phyloP scores from a whole-genome alignment of 1,284 basidiomycete genomes.

The Fomitiporia mediterranea region DNA sequence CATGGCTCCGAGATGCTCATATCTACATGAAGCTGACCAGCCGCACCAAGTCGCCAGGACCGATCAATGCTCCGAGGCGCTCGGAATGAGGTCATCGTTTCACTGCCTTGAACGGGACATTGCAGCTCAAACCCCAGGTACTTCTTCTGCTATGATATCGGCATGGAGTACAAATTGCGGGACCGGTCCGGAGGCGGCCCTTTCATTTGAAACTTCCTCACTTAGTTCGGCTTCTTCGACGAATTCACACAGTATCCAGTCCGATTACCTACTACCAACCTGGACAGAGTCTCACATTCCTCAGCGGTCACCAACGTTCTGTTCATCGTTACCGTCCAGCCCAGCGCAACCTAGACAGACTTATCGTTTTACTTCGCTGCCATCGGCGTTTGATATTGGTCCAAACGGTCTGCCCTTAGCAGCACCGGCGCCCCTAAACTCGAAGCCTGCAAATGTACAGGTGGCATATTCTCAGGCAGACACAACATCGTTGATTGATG shows the following conservation, averaged over 20 bases:
- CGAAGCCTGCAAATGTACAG: no score
- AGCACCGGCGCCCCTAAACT: no score
- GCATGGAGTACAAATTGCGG: conserved; percentile 5
- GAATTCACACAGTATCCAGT: background rate
- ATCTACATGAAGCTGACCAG: background rate
- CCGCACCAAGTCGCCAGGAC: background rate
- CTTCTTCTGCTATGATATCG: background rate
- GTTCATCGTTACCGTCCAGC: no score
- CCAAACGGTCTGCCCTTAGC: no score
- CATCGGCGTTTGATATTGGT: no score
- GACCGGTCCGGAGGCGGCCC: background rate
- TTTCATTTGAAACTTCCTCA: background rate
- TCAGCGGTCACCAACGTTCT: background rate
- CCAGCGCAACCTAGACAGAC: no score
- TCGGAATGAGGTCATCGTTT: background rate
- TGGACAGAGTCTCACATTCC: background rate
- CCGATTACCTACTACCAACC: background rate
- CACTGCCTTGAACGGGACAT: background rate
- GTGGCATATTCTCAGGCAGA: no score
- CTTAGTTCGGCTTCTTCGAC: background rate
- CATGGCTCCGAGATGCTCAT: background rate
- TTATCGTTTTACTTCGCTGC: no score
- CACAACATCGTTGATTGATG: no score
- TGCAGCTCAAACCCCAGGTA: background rate
- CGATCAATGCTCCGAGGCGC: background rate